Evolutionary conservation across 805 yeast species (phyloP).

Genomic region (Peterozyma toletana): DNA sequence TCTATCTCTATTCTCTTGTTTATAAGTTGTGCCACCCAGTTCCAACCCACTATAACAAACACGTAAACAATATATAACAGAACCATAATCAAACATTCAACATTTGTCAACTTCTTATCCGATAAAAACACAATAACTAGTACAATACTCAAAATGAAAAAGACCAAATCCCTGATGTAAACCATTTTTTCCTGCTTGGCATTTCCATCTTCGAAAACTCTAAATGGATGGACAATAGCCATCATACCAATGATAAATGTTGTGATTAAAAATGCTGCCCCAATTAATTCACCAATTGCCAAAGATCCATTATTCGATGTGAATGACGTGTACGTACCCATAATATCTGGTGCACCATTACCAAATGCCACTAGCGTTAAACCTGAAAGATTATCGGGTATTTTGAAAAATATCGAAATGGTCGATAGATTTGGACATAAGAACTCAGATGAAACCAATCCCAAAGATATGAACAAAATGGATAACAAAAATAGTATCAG

Average conservation of each 20-base stretch:
- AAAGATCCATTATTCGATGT: slow-evolving; percentile 57
- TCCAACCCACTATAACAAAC: slow-evolving; percentile 35
- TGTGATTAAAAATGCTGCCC: slow-evolving; percentile 79
- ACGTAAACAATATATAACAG: slow-evolving; percentile 57
- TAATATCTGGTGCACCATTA: slow-evolving; percentile 87
- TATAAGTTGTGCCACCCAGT: slow-evolving; percentile 19
- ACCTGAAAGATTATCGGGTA: slow-evolving; percentile 82
- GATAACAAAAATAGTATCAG: slow-evolving; percentile 14
- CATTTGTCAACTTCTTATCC: slow-evolving; percentile 43
- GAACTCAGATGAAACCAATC: slow-evolving; percentile 77
- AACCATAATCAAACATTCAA: slow-evolving; percentile 52
- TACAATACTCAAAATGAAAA: slow-evolving; percentile 47
- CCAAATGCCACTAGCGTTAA: slow-evolving; percentile 86
- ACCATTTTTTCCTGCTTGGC: slow-evolving; percentile 27
- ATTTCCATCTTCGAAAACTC: slow-evolving; percentile 24
- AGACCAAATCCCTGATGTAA: slow-evolving; percentile 57
- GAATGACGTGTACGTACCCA: slow-evolving; percentile 80
- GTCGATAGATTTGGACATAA: slow-evolving; percentile 76
- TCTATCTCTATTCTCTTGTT: slow-evolving; percentile 10
- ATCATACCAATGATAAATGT: slow-evolving; percentile 77
- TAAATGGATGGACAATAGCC: slow-evolving; percentile 60
- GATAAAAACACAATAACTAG: slow-evolving; percentile 40
- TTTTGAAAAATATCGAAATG: slow-evolving; percentile 52
- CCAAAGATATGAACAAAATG: slow-evolving; percentile 56
- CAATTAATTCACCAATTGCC: slow-evolving; percentile 87